phyloP scores from a whole-genome alignment of 768 basidiomycete species.

The Lepiota venenata region DNA sequence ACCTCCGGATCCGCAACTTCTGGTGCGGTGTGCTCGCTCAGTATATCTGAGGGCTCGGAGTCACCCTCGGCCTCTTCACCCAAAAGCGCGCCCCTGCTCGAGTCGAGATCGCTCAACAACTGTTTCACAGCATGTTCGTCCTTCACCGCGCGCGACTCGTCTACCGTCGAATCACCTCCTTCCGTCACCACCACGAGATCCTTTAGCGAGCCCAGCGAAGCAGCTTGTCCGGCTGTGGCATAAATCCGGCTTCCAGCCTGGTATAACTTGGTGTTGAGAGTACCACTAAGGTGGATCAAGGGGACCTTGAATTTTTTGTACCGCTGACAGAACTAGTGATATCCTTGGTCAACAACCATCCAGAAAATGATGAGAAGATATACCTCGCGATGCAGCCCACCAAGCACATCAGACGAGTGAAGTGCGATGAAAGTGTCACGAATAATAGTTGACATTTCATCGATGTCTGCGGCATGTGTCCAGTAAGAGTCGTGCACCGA shows the following conservation, averaged over 20 bases:
- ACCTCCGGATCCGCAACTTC: conserved; percentile 15
- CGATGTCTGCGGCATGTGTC: conserved; percentile 89
- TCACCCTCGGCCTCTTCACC: conserved; percentile 16
- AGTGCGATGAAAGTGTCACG: conserved; percentile 92
- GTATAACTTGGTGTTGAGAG: conserved; percentile 36
- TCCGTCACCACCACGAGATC: conserved; percentile 37
- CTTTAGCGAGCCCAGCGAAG: conserved; percentile 24
- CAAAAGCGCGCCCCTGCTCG: conserved; percentile 12
- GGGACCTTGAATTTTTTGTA: conserved; percentile 75
- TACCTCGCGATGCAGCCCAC: conserved; percentile 72
- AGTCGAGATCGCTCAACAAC: conserved; percentile 1
- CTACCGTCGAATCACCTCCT: conserved; percentile 28
- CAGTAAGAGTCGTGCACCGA: conserved; percentile 99
- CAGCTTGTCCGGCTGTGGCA: conserved; percentile 38
- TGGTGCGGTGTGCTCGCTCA: background rate
- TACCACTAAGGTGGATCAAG: conserved; percentile 36
- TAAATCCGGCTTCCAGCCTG: conserved; percentile 43
- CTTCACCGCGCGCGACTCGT: conserved; percentile 17
- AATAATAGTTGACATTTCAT: conserved; percentile 85
- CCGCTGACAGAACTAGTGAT: conserved; percentile 63
- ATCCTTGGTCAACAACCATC: background rate
- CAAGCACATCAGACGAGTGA: conserved; percentile 84
- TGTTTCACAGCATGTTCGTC: conserved; percentile 6
- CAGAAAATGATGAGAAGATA: conserved; percentile 18
- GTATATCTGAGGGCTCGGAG: background rate